Base-by-base conservation (phyloP, 106 monocot species). In the Allium cepa region DNA sequence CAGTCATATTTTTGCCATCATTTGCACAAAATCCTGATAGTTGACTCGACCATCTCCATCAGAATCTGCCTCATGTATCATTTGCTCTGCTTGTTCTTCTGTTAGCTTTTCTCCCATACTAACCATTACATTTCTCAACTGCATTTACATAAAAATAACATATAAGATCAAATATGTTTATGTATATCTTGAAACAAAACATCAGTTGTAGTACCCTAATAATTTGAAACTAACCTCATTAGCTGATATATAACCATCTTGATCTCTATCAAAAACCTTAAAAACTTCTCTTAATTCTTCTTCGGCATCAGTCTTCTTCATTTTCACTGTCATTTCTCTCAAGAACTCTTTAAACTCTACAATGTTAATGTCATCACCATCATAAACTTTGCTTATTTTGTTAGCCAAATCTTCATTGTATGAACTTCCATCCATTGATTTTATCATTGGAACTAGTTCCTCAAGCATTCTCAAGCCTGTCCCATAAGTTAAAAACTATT, bases 211-310 rank as follows among this genome's bases (percentile, higher is more conserved):
- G 45, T 18, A 36, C 45, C 51, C n/a, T 8, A 46, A 2, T 22
- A 8, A 16, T 3, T 45, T 0, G 3, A 11, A 67, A 66, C 53
- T 75, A 14, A 84, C 84, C 80, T 84, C 84, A 57, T 10, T 71
- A 17, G 80, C 71, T 66, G 84, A 80, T 49, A 84, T 84, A 17
- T 77, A 84, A 36, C 84, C 84, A 67, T 80, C 80, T 26, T 74
- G 80, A 59, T 84, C 84, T 71, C 73, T 80, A 58, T 84, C 84
- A 48, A 84, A 80, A 47, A 84, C 80, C 58, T 77, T 72, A 64
- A 84, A 84, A 17, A 80, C 80, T 70, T 80, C 80, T 17, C 73
- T 80, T n/a, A 84, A 50, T 60, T 80, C 84, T 27, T 84, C 84
- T 47, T 84, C 84, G 1, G 70, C 69, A 61, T 84, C 80, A 16